A percentile compares a stretch with the other conserved stretches of the same genome.
Conservation (phyloP, 495 filamentous ascomycete genomes). For the Aspergillus sclerotiicarbonarius region DNA sequence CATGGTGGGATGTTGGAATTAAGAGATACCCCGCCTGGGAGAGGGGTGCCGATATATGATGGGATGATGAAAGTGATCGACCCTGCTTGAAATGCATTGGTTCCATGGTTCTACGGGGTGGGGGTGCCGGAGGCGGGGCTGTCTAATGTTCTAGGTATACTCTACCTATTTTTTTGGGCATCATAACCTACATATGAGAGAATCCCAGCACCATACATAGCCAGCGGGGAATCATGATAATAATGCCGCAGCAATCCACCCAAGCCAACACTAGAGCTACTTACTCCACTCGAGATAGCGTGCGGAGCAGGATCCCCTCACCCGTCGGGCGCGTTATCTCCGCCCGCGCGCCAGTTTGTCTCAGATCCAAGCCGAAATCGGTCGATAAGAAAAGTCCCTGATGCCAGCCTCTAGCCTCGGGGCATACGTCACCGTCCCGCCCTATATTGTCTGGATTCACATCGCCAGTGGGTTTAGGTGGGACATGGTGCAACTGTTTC, state of each 20-base stretch:
- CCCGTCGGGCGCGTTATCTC: background rate
- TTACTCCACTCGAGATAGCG: background rate
- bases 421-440: background rate
- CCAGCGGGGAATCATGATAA: background rate
- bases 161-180: background rate
- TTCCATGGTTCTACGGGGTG: background rate
- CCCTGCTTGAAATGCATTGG: background rate
- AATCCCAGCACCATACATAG: background rate
- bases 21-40: background rate
- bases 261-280: too few relatives aligned
- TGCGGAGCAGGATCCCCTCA: background rate
- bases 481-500: background rate
- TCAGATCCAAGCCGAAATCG: background rate
- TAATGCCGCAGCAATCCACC: background rate
- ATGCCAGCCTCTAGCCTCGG: background rate
- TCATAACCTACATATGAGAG: background rate
- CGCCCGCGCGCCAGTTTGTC: background rate
- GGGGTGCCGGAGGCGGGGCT: background rate
- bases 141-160: background rate
- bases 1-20: slow-evolving; percentile 24
- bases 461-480: background rate
- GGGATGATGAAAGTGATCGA: background rate
- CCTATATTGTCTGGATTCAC: background rate
- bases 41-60: background rate
- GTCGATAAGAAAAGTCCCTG: background rate